These are phyloP conservation scores for Aspergillus hortae DNA, from an alignment of 2,329 filamentous ascomycete species.

Conservation along the genomic window DNA sequence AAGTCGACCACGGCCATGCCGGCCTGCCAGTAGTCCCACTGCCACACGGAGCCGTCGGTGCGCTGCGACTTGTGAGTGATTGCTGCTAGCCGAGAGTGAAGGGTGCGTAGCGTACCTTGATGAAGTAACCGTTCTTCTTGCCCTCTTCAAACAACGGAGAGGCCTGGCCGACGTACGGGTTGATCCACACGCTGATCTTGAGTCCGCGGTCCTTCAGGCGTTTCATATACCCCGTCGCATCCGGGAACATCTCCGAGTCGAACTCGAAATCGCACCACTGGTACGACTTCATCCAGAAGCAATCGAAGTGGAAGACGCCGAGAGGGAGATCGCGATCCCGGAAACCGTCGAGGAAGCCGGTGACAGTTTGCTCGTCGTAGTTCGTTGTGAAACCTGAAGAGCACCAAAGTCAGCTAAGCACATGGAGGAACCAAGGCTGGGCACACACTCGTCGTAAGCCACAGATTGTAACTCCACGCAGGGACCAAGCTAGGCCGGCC, in stretches of 20 bases:
- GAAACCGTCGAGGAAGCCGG: conserved; percentile 65
- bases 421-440: neutral
- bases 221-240: conserved; percentile 61
- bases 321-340: conserved; percentile 61
- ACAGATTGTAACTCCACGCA: conserved; percentile 71
- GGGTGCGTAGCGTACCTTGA: conserved; percentile 43
- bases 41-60: conserved; percentile 67
- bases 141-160: conserved; percentile 63
- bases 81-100: neutral
- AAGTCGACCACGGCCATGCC: conserved; percentile 73
- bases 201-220: conserved; percentile 62
- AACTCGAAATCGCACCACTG: conserved; percentile 74
- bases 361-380: conserved; percentile 68
- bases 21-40: conserved; percentile 75
- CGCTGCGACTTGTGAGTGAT: conserved; percentile 32
- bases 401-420: neutral
- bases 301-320: conserved; percentile 73
- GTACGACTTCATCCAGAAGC: conserved; percentile 74
- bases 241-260: conserved; percentile 64
- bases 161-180: conserved; percentile 69
- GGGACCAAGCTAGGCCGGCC: conserved; percentile 64
- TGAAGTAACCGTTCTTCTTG: conserved; percentile 62
- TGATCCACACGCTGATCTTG: conserved; percentile 73
- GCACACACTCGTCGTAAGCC: conserved; percentile 60
- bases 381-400: conserved; percentile 63